Conservation (phyloP, 148 eudicot species). For the Camellia granthamiana region DNA sequence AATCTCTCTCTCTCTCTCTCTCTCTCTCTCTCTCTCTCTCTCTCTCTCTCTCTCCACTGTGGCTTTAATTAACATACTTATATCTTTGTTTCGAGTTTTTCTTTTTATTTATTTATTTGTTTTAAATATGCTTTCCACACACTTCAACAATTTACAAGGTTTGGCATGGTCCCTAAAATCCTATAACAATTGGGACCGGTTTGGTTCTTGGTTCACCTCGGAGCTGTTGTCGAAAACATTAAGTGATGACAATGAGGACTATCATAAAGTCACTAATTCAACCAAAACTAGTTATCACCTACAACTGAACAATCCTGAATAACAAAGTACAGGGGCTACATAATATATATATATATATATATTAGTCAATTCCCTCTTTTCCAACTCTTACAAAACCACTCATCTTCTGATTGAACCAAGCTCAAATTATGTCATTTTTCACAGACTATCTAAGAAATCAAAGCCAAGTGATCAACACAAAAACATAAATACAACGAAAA, state of each 20-base stretch:
- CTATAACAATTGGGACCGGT: too few species aligned
- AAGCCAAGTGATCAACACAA: neutral
- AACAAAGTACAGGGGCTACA: neutral
- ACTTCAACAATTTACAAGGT: too few species aligned
- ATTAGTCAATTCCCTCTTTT: neutral
- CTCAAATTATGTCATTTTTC: neutral
- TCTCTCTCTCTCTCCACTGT: too few species aligned
- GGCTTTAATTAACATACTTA: too few species aligned
- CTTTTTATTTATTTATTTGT: too few species aligned
- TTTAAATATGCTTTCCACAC: too few species aligned
- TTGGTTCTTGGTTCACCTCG: too few species aligned
- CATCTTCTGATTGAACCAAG: neutral
- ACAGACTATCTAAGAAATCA: neutral
- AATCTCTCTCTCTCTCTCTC: too few species aligned
- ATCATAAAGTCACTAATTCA: neutral
- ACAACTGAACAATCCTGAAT: neutral
- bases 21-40: too few species aligned
- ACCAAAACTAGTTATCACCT: neutral
- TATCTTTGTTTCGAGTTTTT: too few species aligned
- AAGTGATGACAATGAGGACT: neutral
- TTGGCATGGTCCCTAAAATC: too few species aligned
- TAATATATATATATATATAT: too few species aligned
- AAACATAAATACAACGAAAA: neutral
- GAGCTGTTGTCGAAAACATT: neutral
- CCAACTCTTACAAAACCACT: neutral